Conservation (phyloP, 495 filamentous ascomycete species). For the Podospora appendiculata region DNA sequence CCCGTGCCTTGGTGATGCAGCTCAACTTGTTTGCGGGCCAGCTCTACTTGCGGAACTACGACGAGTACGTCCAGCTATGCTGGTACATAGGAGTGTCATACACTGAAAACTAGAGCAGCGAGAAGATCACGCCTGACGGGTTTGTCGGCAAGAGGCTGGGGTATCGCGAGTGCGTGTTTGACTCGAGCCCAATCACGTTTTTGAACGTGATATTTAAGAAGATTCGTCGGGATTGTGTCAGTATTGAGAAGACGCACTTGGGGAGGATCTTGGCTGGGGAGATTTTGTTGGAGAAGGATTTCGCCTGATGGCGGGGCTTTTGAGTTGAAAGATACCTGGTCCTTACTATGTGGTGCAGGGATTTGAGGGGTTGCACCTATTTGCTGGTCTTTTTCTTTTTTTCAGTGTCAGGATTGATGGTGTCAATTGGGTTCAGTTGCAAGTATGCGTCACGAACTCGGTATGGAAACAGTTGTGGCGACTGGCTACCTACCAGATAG, state of each 20-base stretch:
- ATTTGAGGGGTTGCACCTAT: too few relatives aligned
- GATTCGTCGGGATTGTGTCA: constrained; percentile 25
- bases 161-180: constrained; percentile 20
- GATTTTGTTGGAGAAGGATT: constrained; percentile 29
- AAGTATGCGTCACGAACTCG: too few relatives aligned
- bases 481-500: too few relatives aligned
- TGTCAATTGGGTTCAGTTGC: too few relatives aligned
- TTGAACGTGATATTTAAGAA: constrained; percentile 39
- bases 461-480: too few relatives aligned
- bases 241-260: constrained; percentile 36
- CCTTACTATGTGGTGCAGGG: too few relatives aligned
- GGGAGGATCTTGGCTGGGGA: constrained; percentile 38
- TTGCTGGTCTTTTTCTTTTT: too few relatives aligned
- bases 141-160: constrained; percentile 18
- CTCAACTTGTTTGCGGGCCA: constrained; percentile 64
- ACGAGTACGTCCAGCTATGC: constrained; percentile 47
- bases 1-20: constrained; percentile 27
- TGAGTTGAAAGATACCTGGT: too few relatives aligned
- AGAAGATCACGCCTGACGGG: constrained; percentile 32
- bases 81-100: constrained; percentile 42
- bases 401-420: too few relatives aligned
- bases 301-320: background rate
- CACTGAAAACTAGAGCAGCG: constrained; percentile 3
- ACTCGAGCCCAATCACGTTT: constrained; percentile 44
- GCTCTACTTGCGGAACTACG: constrained; percentile 48